Evolutionary conservation across 2,329 filamentous ascomycete species (phyloP).

Genomic region (Fusarium sp.): DNA sequence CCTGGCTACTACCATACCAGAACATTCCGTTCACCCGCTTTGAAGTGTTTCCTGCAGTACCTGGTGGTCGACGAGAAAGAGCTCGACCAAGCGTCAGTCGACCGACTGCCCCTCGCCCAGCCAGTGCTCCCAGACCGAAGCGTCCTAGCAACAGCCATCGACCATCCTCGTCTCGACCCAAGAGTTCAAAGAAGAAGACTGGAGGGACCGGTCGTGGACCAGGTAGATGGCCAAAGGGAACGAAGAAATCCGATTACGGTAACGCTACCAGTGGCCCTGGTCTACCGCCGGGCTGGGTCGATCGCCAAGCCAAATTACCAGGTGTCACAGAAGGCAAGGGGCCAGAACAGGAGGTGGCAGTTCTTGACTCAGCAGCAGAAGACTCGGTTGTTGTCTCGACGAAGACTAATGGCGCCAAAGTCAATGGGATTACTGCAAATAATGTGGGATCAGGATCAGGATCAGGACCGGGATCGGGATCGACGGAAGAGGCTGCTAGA

Average conservation of each 20-base stretch:
- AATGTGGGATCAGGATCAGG: neutral
- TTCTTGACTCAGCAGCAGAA: conserved; percentile 41
- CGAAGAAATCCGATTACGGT: conserved; percentile 73
- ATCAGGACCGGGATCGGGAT: neutral
- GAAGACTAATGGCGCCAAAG: conserved; percentile 29
- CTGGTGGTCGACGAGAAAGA: conserved; percentile 58
- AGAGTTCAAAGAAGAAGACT: conserved; percentile 58
- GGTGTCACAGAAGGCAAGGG: conserved; percentile 27
- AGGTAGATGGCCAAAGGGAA: conserved; percentile 73
- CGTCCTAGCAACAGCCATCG: conserved; percentile 47
- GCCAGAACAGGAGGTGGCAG: conserved; percentile 12
- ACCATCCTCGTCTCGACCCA: conserved; percentile 48
- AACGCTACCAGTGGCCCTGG: conserved; percentile 73
- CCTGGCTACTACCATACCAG: conserved; percentile 60
- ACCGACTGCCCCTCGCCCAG: conserved; percentile 48
- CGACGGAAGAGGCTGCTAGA: conserved; percentile 15
- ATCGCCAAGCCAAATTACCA: conserved; percentile 40
- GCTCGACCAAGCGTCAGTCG: conserved; percentile 54
- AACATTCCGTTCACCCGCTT: conserved; percentile 76
- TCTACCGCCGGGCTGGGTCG: conserved; percentile 65
- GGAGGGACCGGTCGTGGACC: conserved; percentile 72
- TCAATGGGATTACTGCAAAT: conserved; percentile 24
- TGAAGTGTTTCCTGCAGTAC: conserved; percentile 78
- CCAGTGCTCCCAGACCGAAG: conserved; percentile 50
- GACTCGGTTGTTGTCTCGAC: conserved; percentile 48